Percentiles rank a stretch among this genome's conserved stretches.
These are phyloP conservation scores for Aspergillus sergii DNA, from an alignment of 2,329 filamentous ascomycete genomes.

Conservation along the genomic window DNA sequence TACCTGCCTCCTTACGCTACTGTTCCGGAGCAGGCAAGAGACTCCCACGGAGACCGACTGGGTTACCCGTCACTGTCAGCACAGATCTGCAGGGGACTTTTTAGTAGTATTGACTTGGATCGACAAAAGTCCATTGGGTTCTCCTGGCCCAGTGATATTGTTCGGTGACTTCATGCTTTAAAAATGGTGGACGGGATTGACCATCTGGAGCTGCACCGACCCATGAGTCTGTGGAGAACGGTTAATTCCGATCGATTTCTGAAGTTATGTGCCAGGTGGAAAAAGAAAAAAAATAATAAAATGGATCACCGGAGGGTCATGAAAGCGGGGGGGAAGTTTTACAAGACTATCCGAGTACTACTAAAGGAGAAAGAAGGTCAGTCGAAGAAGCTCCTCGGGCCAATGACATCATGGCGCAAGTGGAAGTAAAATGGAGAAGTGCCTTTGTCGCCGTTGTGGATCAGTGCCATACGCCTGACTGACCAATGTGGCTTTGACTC, in stretches of 20 bases:
- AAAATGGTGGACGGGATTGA: slow-evolving; percentile 10
- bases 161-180: slow-evolving; percentile 24
- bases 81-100: slow-evolving; percentile 18
- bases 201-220: slow-evolving; percentile 15
- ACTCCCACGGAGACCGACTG: not conserved
- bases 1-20: not conserved
- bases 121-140: slow-evolving; percentile 10
- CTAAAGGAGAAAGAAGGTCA: not conserved
- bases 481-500: slow-evolving; percentile 2
- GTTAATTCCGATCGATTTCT: slow-evolving; percentile 19
- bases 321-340: not conserved
- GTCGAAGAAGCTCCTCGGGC: not conserved
- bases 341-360: not conserved
- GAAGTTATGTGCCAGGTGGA: not conserved
- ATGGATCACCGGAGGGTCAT: not conserved
- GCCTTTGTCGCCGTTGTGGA: slow-evolving; percentile 5
- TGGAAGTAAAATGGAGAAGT: not conserved
- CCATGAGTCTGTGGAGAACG: slow-evolving; percentile 17
- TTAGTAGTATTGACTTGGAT: slow-evolving; percentile 4
- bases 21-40: not conserved
- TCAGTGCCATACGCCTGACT: not conserved
- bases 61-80: not conserved
- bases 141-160: slow-evolving; percentile 12
- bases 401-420: slow-evolving; percentile 10
- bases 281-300: not conserved